These are phyloP conservation scores for Petasospora rhodanensis DNA, from an alignment of 1,139 yeast species.

Conservation along the genomic window DNA sequence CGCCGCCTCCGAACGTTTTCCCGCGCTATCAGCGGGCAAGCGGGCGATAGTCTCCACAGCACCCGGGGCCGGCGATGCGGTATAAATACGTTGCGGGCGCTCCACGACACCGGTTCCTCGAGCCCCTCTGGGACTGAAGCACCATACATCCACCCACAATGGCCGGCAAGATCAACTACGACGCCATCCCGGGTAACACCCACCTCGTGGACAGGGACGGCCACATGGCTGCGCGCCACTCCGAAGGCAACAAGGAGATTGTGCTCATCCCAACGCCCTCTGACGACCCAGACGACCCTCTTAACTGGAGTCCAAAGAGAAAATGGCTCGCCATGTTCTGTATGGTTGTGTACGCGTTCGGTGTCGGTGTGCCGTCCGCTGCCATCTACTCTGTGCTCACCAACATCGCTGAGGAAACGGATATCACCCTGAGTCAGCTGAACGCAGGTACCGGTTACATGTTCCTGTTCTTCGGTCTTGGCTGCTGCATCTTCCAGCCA, in stretches of 20 bases:
- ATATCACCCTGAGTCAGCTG: constrained; percentile 36
- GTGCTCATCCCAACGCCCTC: constrained; percentile 29
- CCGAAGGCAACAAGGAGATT: constrained; percentile 30
- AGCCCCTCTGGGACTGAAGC: no score
- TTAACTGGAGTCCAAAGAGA: constrained; percentile 37
- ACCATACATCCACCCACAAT: no score
- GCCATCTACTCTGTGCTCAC: constrained; percentile 41
- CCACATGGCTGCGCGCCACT: constrained; percentile 20
- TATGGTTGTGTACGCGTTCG: constrained; percentile 37
- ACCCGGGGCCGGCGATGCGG: no score
- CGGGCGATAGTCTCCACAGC: no score
- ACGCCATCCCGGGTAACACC: constrained; percentile 57
- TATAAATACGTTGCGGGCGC: no score
- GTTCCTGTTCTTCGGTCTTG: constrained; percentile 42
- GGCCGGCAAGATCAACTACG: constrained; percentile 30
- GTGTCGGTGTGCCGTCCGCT: constrained; percentile 42
- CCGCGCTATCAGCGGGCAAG: no score
- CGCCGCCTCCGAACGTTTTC: no score
- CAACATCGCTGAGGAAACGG: constrained; percentile 35
- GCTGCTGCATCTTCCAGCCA: constrained; percentile 46
- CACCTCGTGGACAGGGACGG: constrained; percentile 47
- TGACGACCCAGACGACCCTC: constrained; percentile 43
- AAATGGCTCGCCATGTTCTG: constrained; percentile 35
- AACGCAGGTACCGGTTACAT: constrained; percentile 49
- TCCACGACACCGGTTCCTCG: no score